Evolutionary conservation across 371 early-diverging fungal species (phyloP).

Genomic region (Actinomortierella ambigua): DNA sequence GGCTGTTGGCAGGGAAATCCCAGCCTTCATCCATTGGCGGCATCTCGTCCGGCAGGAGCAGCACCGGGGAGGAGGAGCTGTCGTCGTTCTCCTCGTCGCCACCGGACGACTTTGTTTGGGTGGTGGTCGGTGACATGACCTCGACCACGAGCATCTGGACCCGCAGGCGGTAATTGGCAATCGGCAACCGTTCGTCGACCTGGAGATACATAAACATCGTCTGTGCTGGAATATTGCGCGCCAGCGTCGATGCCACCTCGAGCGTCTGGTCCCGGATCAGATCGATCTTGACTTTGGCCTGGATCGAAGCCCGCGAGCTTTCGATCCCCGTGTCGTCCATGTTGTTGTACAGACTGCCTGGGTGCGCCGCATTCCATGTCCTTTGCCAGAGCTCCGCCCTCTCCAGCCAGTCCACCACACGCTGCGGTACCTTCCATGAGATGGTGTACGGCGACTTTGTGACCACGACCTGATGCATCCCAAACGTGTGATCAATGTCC

Average conservation of each 20-base stretch:
- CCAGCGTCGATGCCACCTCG: conserved; percentile 27
- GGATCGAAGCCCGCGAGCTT: conserved; percentile 13
- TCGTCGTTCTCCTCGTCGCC: too few relatives aligned
- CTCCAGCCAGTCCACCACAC: conserved; percentile 26
- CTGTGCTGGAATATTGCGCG: conserved; percentile 34
- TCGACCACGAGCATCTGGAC: conserved; percentile 44
- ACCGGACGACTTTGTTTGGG: too few relatives aligned
- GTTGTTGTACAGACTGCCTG: neutral
- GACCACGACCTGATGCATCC: conserved; percentile 35
- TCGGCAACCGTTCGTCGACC: conserved; percentile 30
- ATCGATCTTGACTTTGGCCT: conserved; percentile 37
- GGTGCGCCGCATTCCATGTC: neutral
- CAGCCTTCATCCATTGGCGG: conserved; percentile 21
- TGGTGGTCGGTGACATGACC: conserved; percentile 4
- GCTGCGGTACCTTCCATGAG: conserved; percentile 27
- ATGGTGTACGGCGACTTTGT: conserved; percentile 30
- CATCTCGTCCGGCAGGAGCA: too few relatives aligned
- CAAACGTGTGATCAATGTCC: conserved; percentile 32
- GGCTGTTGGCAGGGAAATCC: conserved; percentile 31
- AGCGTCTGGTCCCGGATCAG: conserved; percentile 34
- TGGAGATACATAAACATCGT: conserved; percentile 37
- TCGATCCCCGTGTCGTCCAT: conserved; percentile 4
- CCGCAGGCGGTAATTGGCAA: conserved; percentile 32
- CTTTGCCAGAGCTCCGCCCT: conserved; percentile 1
- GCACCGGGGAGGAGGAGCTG: too few relatives aligned